These are phyloP conservation scores for Globisporangium irregulare DNA, from an alignment of 352 stramenopile species.

Conservation along the genomic window DNA sequence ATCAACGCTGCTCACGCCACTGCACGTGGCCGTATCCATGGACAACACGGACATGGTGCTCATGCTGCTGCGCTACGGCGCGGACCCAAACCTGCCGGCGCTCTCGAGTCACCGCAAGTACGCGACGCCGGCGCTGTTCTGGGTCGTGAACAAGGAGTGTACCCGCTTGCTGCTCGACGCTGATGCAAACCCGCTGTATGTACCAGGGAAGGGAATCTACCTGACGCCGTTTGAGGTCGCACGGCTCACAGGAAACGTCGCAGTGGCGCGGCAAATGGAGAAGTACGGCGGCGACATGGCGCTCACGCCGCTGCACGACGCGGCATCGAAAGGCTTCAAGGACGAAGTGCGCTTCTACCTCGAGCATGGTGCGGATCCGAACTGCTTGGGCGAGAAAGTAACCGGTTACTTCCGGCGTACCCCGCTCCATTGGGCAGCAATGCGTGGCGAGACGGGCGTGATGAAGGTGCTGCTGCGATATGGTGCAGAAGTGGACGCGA, in stretches of 20 bases:
- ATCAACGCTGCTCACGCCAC: constrained; percentile 63
- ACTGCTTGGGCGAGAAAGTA: constrained; percentile 70
- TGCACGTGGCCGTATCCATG: constrained; percentile 73
- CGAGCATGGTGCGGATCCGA: constrained; percentile 59
- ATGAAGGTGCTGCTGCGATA: constrained; percentile 65
- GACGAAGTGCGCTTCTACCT: constrained; percentile 65
- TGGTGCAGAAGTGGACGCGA: constrained; percentile 50
- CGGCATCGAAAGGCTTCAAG: constrained; percentile 48
- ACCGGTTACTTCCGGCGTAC: constrained; percentile 64
- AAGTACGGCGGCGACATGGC: constrained; percentile 78
- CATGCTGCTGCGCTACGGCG: constrained; percentile 53
- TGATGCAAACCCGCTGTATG: constrained; percentile 61
- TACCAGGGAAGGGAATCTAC: constrained; percentile 55
- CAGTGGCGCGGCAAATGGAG: constrained; percentile 66
- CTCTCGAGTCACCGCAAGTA: constrained; percentile 58
- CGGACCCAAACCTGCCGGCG: constrained; percentile 53
- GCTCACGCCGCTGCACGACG: constrained; percentile 72
- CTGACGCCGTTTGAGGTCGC: constrained; percentile 74
- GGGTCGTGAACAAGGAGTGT: constrained; percentile 67
- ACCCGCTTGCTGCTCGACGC: constrained; percentile 60
- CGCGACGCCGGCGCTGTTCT: constrained; percentile 65
- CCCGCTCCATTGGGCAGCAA: constrained; percentile 78
- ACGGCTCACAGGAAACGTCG: constrained; percentile 56
- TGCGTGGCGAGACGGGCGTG: constrained; percentile 56
- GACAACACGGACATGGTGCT: constrained; percentile 66